Percentiles rank a stretch among this genome's conserved stretches.
These are phyloP conservation scores for Candida anglica DNA, from an alignment of 805 yeast genomes.

Conservation along the genomic window DNA sequence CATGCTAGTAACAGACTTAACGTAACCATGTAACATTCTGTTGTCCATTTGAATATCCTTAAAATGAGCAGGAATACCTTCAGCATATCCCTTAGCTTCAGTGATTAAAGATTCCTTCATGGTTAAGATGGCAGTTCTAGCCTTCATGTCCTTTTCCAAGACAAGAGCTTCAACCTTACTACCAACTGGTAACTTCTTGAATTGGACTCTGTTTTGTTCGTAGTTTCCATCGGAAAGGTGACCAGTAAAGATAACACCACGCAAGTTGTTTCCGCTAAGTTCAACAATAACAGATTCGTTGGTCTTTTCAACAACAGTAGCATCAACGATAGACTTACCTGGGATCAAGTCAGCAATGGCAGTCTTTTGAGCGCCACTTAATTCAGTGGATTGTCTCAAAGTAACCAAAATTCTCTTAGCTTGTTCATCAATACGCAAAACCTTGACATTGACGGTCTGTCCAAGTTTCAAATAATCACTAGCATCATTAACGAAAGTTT, in stretches of 20 bases:
- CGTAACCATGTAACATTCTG: slow-evolving; percentile 61
- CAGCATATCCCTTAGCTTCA: slow-evolving; percentile 46
- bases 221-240: slow-evolving; percentile 75
- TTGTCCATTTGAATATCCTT: slow-evolving; percentile 49
- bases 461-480: slow-evolving; percentile 76
- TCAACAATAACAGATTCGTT: slow-evolving; percentile 72
- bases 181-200: slow-evolving; percentile 65
- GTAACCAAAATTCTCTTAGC: slow-evolving; percentile 64
- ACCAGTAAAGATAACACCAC: slow-evolving; percentile 71
- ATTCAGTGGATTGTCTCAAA: slow-evolving; percentile 60
- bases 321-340: slow-evolving; percentile 63
- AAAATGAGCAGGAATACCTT: slow-evolving; percentile 53
- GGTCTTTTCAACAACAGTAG: slow-evolving; percentile 65
- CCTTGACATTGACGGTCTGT: slow-evolving; percentile 73
- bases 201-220: slow-evolving; percentile 64
- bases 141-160: slow-evolving; percentile 60
- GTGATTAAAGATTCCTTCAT: slow-evolving; percentile 63
- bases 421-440: slow-evolving; percentile 51
- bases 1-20: slow-evolving; percentile 69
- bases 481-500: slow-evolving; percentile 75
- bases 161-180: slow-evolving; percentile 56
- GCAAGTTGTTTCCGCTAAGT: slow-evolving; percentile 41
- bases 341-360: slow-evolving; percentile 45
- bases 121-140: slow-evolving; percentile 59
- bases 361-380: slow-evolving; percentile 44